Evolutionary conservation across 2,329 filamentous ascomycete species (phyloP), one percentile per base, ranked within the genome.

Genomic region (Epichloe brachyelytri): DNA sequence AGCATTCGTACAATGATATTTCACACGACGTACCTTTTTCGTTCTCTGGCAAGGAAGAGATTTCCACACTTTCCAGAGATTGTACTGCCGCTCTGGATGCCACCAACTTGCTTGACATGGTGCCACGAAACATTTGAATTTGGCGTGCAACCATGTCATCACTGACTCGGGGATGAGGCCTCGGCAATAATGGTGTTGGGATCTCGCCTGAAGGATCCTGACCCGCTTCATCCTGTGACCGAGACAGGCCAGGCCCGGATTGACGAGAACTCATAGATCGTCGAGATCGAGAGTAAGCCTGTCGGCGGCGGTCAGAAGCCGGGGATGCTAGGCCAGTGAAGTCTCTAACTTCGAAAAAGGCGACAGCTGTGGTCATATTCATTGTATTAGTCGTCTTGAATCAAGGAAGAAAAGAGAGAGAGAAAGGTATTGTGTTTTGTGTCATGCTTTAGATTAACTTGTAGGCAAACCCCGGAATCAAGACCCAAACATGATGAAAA

Each of bases 71-170:
- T 54, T 76, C 62, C 3, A 80, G 62, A 5, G 73, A 70, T 12
- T 64, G 62, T 12, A 79, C 60, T 3, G 75, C 74, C 15, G 60
- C 62, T 54, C 65, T 71, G 0, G 74, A 77, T 3, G 74, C 75
- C 6, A 77, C 69, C 55, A 70, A 64, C 57, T 72, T 75, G 39
- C 63, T 71, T 0, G 65, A 59, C 20, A 70, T 53, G 7, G 69
- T 63, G 15, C 74, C 74, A 41, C 75, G 71, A 36, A 74, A 57
- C 5, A 76, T 50, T 57, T 78, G 76, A 14, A 71, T 63, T 11
- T 67, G 65, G 15, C 71, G 65, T 17, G 71, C 49, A 8, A 65
- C 59, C 17, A 59, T 59, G 12, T 72, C 70, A 2, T 66, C 62
- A 30, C 49, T 56, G 14, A 49, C 52, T 20, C 49, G 53, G 15